Base-by-base conservation (phyloP, 1,139 yeast species). In the Suhomyces bokatorum region DNA sequence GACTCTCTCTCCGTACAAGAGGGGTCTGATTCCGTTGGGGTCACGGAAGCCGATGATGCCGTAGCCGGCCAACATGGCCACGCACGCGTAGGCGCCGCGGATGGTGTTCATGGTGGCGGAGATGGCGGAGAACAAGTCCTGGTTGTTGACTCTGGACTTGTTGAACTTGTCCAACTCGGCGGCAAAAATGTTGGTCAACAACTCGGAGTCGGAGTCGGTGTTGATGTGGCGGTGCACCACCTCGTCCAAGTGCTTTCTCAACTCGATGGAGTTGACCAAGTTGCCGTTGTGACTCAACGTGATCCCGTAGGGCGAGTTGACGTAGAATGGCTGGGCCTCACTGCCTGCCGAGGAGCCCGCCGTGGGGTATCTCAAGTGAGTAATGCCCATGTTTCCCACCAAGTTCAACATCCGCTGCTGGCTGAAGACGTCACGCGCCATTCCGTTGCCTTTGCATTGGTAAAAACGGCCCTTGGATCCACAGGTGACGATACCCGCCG, bases 321-420 rank as follows among this genome's bases (percentile, higher is more conserved):
- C 99, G 62, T 95, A 93, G 62, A 93, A 95, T 6, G 99, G 99
- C 70, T 93, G 99, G 4, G 99, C 99, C 69, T 93, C 99, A 48
- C 96, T 84, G 50, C 91, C 93, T 44, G 98, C 95, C 57, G 89
- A 83, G 8, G 96, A 87, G n/a, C 99, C 99, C 32, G 99, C 98
- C 30, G 99, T 93, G 39, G 99, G 99, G 62, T 93, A 93, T 59
- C 99, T 80, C 60, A 93, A 74, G 64, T 93, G 99, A 32, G 93
- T 91, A 52, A 93, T 80, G 48, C 99, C 99, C 95, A 91, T 88
- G 63, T 86, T 87, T 28, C 99, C 99, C 42, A 85, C 83, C 45
- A 95, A 75, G 40, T 88, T 88, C 44, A 71, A 63, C 81, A 93
- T 81, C 61, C 97, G 78, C 41, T 74, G 71, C 62, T 84, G 87